A percentile compares a stretch with the other conserved stretches of the same genome.
Evolutionary conservation across 176 grass and related monocot species (phyloP).

Genomic region (Avena atlantica): DNA sequence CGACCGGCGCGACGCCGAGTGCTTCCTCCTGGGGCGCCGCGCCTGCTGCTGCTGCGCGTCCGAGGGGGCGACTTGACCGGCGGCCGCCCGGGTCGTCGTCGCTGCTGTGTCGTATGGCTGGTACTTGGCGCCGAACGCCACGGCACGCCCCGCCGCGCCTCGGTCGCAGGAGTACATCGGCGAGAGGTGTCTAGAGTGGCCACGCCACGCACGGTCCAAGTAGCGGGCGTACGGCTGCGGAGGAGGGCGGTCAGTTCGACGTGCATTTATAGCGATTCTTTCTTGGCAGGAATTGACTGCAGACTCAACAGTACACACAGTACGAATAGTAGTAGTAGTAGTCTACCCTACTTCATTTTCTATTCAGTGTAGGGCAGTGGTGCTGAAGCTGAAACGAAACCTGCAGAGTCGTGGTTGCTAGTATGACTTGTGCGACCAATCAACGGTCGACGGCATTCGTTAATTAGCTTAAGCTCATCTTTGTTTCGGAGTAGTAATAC

Average conservation of each 20-base stretch:
- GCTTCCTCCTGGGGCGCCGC: slow-evolving; percentile 47
- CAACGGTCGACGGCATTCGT: too few species aligned
- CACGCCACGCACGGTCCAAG: neutral
- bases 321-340: too few species aligned
- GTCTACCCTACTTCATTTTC: neutral
- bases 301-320: too few species aligned
- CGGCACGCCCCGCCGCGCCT: neutral
- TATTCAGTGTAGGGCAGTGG: neutral
- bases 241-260: neutral
- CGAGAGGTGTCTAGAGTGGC: neutral
- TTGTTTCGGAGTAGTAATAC: too few species aligned
- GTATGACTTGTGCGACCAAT: slow-evolving; percentile 24
- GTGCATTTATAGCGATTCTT: slow-evolving; percentile 35
- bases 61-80: neutral
- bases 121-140: slow-evolving; percentile 22
- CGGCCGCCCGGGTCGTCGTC: neutral
- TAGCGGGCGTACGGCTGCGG: neutral
- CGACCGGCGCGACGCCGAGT: slow-evolving; percentile 39
- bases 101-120: neutral
- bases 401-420: slow-evolving; percentile 36
- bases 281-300: neutral
- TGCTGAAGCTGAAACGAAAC: neutral
- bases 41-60: slow-evolving; percentile 11
- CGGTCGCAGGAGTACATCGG: slow-evolving; percentile 50
- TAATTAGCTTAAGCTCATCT: too few species aligned